A percentile compares a stretch with the other conserved stretches of the same genome.
Conservation (phyloP, 2,329 filamentous ascomycete species). For the Colletotrichum magnum region DNA sequence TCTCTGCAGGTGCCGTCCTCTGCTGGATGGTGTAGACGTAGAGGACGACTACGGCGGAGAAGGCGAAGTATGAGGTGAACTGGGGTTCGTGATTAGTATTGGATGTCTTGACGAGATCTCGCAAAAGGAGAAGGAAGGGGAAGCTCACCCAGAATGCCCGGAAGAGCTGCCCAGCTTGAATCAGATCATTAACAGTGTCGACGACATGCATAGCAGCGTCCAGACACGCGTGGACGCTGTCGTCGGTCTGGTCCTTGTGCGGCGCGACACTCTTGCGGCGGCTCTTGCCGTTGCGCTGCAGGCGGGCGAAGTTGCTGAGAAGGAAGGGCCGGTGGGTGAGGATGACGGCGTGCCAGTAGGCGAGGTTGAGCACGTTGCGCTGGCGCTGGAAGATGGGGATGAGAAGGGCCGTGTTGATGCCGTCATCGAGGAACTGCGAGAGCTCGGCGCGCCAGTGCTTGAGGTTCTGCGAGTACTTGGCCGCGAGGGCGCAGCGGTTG, state of each 20-base stretch:
- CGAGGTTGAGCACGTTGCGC: slow-evolving; percentile 57
- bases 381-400: slow-evolving; percentile 58
- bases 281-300: slow-evolving; percentile 41
- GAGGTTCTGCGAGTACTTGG: slow-evolving; percentile 49
- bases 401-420: slow-evolving; percentile 50
- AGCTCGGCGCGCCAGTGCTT: slow-evolving; percentile 52
- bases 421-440: slow-evolving; percentile 56
- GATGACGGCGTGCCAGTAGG: slow-evolving; percentile 59
- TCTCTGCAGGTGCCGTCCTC: slow-evolving; percentile 45
- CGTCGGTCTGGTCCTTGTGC: slow-evolving; percentile 35
- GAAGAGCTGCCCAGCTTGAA: slow-evolving; percentile 52
- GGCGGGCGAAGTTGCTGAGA: slow-evolving; percentile 51
- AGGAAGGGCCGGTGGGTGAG: slow-evolving; percentile 56
- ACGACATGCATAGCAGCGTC: slow-evolving; percentile 56
- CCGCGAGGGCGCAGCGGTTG: slow-evolving; percentile 45
- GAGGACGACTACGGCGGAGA: slow-evolving; percentile 59
- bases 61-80: slow-evolving; percentile 60
- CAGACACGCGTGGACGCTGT: slow-evolving; percentile 49
- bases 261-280: not conserved
- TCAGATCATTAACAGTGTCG: slow-evolving; percentile 55
- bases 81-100: slow-evolving; percentile 17
- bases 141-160: slow-evolving; percentile 56
- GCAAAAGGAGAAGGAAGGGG: not conserved
- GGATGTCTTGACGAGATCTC: not conserved
- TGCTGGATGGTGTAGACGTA: slow-evolving; percentile 61